Evolutionary conservation across 768 basidiomycete genomes (phyloP), one percentile per base, ranked within the genome.

Genomic region (Galerina sulciceps): DNA sequence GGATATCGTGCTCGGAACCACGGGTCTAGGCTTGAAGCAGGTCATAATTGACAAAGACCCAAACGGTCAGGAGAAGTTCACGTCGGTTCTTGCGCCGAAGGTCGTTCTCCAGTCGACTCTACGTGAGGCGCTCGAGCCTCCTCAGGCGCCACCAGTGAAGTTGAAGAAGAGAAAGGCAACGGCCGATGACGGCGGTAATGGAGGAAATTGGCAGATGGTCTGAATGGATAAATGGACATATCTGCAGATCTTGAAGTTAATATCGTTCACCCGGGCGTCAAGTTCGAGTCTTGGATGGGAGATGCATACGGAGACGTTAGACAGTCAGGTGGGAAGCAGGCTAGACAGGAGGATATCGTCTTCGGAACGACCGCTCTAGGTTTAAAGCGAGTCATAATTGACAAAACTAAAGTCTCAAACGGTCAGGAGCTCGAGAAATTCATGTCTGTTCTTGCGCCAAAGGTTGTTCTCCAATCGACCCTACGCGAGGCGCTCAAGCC

Each of bases 251-350:
- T 70, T 23, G 59, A 63, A 44, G 49, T 67, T 10, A 54, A 40
- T 42, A 10, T 52, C 1, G 31, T 69, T 22, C 26, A 48, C 0
- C 48, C 63, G 1, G 61, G 61, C 6, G 26, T 42, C 0, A 10
- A 10, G 6, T 71, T 67, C 45, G 52, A 63, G 15, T 26, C 2
- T 9, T 41, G 26, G 23, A 70, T 69, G 69, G 69, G 69, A 26
- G 68, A 72, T 13, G 67, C 62, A 3, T 69, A 70, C 17, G 68
- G 67, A 4, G 73, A 72, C 20, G 65, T 31, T 1, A 51, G 60
- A 9, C 35, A 46, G 34, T 49, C 31, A 14, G 53, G 22, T 11
- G 18, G 38, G 6, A 54, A 54, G 22, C 43, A 57, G 14, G 37
- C 11, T 0, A 26, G 22, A 17, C 40, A n/a, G n/a, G n/a, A 20